A percentile compares a stretch with the other conserved stretches of the same genome.
These are phyloP conservation scores for Neurospora pannonica DNA, from an alignment of 495 filamentous ascomycete genomes.

Conservation along the genomic window DNA sequence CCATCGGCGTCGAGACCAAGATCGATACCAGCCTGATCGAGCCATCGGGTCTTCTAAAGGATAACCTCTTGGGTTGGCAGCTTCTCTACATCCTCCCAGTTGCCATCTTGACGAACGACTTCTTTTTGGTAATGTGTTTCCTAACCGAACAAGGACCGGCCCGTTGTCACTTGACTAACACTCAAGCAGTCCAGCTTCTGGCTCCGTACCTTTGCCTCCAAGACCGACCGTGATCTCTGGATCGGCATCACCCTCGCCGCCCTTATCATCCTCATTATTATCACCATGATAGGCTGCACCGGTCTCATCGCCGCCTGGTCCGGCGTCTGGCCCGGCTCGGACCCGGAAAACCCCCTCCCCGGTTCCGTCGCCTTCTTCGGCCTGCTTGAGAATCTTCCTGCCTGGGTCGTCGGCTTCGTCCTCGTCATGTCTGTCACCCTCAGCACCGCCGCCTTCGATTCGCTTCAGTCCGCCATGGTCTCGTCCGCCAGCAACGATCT, in stretches of 20 bases:
- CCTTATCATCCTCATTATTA: conserved; percentile 49
- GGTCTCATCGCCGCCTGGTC: conserved; percentile 68
- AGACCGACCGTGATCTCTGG: conserved; percentile 65
- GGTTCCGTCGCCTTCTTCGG: conserved; percentile 66
- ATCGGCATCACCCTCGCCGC: conserved; percentile 58
- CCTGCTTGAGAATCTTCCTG: conserved; percentile 56
- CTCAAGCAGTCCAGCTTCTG: conserved; percentile 51
- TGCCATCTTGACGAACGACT: conserved; percentile 66
- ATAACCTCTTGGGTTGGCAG: conserved; percentile 63
- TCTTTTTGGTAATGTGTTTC: conserved; percentile 45
- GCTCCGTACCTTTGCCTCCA: conserved; percentile 73
- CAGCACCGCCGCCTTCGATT: conserved; percentile 65
- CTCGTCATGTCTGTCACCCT: conserved; percentile 66
- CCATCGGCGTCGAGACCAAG: conserved; percentile 59
- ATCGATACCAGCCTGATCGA: conserved; percentile 57
- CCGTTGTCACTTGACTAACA: neutral
- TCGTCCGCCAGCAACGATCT: conserved; percentile 65
- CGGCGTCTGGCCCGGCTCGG: conserved; percentile 47
- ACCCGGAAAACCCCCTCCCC: conserved; percentile 37
- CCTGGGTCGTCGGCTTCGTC: conserved; percentile 67
- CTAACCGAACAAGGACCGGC: neutral
- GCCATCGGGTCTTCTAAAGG: conserved; percentile 48
- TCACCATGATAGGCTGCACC: conserved; percentile 56
- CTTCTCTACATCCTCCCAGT: conserved; percentile 68
- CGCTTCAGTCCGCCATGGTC: conserved; percentile 67